phyloP scores from a whole-genome alignment of 1,139 yeast genomes.

The Yamadazyma conglobata region DNA sequence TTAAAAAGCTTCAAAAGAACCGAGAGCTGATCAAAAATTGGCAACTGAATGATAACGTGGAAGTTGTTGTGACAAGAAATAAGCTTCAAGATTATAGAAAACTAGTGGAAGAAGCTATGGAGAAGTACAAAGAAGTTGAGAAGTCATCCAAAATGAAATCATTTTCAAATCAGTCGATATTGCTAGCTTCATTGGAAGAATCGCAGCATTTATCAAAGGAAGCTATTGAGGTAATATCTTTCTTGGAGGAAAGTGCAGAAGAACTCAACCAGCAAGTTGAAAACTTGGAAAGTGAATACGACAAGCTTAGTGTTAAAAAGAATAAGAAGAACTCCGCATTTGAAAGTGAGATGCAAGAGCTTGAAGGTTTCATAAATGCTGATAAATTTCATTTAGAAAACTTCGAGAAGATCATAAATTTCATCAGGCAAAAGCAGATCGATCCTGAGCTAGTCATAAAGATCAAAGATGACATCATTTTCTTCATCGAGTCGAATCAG shows the following conservation, averaged over 20 bases:
- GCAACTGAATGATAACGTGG: conserved; percentile 50
- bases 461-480: conserved; percentile 40
- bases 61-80: conserved; percentile 38
- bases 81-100: conserved; percentile 42
- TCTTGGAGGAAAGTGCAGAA: conserved; percentile 29
- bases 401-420: conserved; percentile 30
- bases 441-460: conserved; percentile 34
- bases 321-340: conserved; percentile 37
- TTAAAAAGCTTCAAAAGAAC: conserved; percentile 88
- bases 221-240: conserved; percentile 31
- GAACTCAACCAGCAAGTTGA: conserved; percentile 35
- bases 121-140: conserved; percentile 46
- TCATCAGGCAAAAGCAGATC: conserved; percentile 29
- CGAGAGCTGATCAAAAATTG: conserved; percentile 96
- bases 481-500: conserved; percentile 37
- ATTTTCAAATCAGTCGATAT: conserved; percentile 45
- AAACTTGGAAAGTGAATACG: conserved; percentile 33
- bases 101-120: conserved; percentile 49
- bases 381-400: conserved; percentile 41
- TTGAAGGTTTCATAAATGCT: conserved; percentile 31
- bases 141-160: conserved; percentile 44
- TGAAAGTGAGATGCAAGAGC: conserved; percentile 44
- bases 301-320: conserved; percentile 39
- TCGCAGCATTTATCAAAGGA: conserved; percentile 31
- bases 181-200: conserved; percentile 42